phyloP scores from a whole-genome alignment of 768 basidiomycete genomes.

The Kwoniella europaea region DNA sequence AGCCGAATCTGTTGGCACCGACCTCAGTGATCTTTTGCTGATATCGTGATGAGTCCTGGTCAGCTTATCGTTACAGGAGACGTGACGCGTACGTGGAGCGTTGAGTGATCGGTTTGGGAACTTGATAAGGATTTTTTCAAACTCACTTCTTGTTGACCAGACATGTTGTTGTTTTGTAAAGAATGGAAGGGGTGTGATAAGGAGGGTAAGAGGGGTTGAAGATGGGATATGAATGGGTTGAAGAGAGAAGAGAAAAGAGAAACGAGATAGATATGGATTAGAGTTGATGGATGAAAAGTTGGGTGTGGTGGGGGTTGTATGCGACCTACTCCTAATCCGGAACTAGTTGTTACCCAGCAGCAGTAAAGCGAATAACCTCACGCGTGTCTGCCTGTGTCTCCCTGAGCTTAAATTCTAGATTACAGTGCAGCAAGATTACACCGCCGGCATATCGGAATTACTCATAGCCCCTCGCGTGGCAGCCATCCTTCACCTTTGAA shows the following conservation, averaged over 20 bases:
- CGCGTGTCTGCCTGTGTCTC: not conserved
- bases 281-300: not conserved
- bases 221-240: not conserved
- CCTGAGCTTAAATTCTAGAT: constrained; percentile 8
- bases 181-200: constrained; percentile 11
- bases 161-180: constrained; percentile 16
- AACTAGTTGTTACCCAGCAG: too few relatives aligned
- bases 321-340: constrained; percentile 3
- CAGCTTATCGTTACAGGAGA: not conserved
- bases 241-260: not conserved
- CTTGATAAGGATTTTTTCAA: not conserved
- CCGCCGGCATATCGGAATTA: constrained; percentile 17
- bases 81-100: not conserved
- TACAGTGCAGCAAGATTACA: not conserved
- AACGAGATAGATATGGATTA: not conserved
- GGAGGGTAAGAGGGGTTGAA: not conserved
- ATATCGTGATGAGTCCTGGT: not conserved
- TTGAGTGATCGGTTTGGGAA: not conserved
- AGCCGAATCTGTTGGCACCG: constrained; percentile 83
- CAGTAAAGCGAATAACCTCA: not conserved
- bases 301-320: constrained; percentile 5
- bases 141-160: constrained; percentile 14
- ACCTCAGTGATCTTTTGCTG: constrained; percentile 61
- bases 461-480: not conserved
- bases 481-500: too few relatives aligned